phyloP scores from a whole-genome alignment of 208 protist species.

The Leishmania tropica region DNA sequence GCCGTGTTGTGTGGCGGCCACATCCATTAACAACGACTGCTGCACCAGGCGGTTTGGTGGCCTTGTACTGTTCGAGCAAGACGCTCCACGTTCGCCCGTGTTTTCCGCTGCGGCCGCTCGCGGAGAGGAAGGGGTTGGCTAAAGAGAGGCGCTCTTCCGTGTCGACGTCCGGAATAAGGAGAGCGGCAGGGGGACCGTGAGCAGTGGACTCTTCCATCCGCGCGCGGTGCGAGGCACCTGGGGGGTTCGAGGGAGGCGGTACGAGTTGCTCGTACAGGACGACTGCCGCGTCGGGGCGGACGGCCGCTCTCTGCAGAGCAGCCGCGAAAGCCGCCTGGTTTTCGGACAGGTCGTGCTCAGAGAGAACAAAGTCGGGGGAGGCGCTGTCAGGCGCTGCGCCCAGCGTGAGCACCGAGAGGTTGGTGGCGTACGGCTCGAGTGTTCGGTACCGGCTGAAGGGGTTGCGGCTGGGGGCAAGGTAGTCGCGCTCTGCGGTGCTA shows the following conservation, averaged over 20 bases:
- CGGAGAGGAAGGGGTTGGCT: neutral
- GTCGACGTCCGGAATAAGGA: neutral
- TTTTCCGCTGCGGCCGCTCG: too few relatives aligned
- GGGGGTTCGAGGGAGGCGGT: slow-evolving; percentile 8
- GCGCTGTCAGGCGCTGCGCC: neutral
- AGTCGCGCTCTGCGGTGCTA: slow-evolving; percentile 31
- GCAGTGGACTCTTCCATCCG: neutral
- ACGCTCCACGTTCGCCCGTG: neutral
- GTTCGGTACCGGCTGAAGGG: slow-evolving; percentile 53
- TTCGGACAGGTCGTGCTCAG: slow-evolving; percentile 3
- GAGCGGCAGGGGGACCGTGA: neutral
- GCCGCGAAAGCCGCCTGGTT: slow-evolving; percentile 1
- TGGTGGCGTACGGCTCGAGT: slow-evolving; percentile 7
- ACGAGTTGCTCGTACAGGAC: slow-evolving; percentile 37
- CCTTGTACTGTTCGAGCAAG: neutral
- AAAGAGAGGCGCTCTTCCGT: neutral
- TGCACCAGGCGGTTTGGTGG: neutral
- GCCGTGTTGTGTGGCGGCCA: neutral
- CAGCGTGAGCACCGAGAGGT: neutral
- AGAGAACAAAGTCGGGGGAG: neutral
- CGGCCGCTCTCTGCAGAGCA: slow-evolving; percentile 5
- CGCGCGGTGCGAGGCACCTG: neutral
- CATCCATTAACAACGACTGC: neutral
- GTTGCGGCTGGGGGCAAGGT: slow-evolving; percentile 67
- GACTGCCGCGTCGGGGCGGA: slow-evolving; percentile 39